These are phyloP conservation scores for Thalassiosira livingstoniorum DNA, from an alignment of 352 stramenopile genomes.

Conservation along the genomic window DNA sequence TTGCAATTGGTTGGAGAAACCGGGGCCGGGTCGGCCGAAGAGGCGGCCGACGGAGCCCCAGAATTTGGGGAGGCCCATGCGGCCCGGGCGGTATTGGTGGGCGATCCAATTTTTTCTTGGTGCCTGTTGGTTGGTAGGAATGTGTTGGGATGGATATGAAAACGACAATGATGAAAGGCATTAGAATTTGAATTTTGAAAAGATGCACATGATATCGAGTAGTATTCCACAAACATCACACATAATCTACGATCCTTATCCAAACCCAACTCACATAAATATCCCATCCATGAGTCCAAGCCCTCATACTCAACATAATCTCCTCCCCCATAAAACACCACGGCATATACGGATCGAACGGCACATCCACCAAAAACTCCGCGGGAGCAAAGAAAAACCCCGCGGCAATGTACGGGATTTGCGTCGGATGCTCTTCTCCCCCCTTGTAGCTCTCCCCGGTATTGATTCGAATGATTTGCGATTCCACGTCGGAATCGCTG, in stretches of 20 bases:
- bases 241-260: too few species aligned
- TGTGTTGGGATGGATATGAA: too few species aligned
- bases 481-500: conserved; percentile 59
- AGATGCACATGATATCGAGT: too few species aligned
- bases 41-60: conserved; percentile 84
- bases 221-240: too few species aligned
- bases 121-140: too few species aligned
- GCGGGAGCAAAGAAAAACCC: conserved; percentile 85
- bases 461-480: conserved; percentile 81
- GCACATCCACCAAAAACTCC: conserved; percentile 81
- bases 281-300: conserved; percentile 81
- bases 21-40: conserved; percentile 58
- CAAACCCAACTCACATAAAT: too few species aligned
- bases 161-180: too few species aligned
- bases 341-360: conserved; percentile 86
- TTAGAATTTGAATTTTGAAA: too few species aligned
- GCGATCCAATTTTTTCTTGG: conserved; percentile 82
- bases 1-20: conserved; percentile 81
- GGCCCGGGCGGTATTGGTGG: conserved; percentile 84
- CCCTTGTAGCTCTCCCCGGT: conserved; percentile 56
- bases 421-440: conserved; percentile 43
- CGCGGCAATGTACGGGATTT: conserved; percentile 84
- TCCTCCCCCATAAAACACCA: conserved; percentile 89
- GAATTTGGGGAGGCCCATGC: conserved; percentile 87
- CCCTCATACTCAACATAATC: conserved; percentile 80